Evolutionary conservation across 768 basidiomycete species (phyloP), one percentile per base, ranked within the genome.

Genomic region (Serpula lacrymans): DNA sequence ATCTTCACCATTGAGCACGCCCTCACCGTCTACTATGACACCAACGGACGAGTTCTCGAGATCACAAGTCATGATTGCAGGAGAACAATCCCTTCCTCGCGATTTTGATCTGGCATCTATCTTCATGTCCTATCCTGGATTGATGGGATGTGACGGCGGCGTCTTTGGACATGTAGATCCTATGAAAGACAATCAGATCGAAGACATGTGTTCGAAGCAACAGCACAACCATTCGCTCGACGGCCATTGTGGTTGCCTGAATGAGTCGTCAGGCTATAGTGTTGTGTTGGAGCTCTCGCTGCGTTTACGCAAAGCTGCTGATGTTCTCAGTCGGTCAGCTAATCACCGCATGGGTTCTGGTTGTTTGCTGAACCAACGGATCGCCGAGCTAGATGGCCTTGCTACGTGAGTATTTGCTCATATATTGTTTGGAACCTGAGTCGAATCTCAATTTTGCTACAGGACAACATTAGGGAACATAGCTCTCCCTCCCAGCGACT

Each of bases 211-310:
- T 32, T 36, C 47, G 30, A 56, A 51, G 37, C 48, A 49, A 22
- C 45, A 43, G 24, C 36, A 45, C 5, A 38, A 45, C 4, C 47
- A 39, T 5, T 29, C 38, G 38, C 28, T 48, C 24, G 68, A 48
- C 11, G 64, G 63, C 12, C 73, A 78, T 37, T 84, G 82, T 46
- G 75, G 72, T 4, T 84, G 82, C 51, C 63, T 83, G 20, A 65
- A 71, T 39, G 81, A 83, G 44, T 50, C 68, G 7, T 50, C 65
- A 14, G 73, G 63, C 49, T 83, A 84, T 51, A 75, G 64, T 40
- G 72, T 70, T n/a, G 64, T 81, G 16, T 69, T 84, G 9, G 81
- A 85, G 49, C 63, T 85, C n/a, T 83, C 80, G 2, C 61, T 82
- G 22, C 69, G 78, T 37, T 69, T 85, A 16, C 70, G 80, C 17